Base-by-base conservation (phyloP, 2,329 filamentous ascomycete genomes). In the Pseudocercospora fuligena region DNA sequence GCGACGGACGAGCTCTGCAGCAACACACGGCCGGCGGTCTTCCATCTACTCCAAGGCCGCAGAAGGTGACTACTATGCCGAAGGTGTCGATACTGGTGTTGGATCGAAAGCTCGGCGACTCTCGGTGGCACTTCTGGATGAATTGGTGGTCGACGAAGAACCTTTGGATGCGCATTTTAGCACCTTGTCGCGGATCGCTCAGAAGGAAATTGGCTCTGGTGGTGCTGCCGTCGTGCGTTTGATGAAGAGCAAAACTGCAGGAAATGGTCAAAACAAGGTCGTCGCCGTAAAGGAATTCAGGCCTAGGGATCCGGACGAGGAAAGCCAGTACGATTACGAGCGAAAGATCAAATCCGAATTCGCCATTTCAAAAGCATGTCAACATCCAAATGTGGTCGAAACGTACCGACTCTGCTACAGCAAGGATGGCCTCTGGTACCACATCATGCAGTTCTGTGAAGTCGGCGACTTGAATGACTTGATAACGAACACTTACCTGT, bases 301-400 rank as follows among this genome's bases (percentile, higher is more conserved):
- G 11, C 86, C 87, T 70, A 91, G 91, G 78, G 88, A 88, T 40
- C 84, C 86, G 36, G 84, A 85, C 47, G 93, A 97, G 76, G 88
- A 86, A 46, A 68, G 67, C 9, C 83, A 87, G 68, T 85, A 88
- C 31, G 92, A 95, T 60, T 96, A 96, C 78, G 87, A 92, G 71
- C 90, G 92, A 80, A 95, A 96, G 83, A 92, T 97, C 82, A 96
- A 94, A 79, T 94, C 92, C 1, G 93, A 97, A 77, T 97, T 89
- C 81, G 92, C 89, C 78, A 93, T 97, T 70, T 92, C 92, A 67
- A 94, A 94, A 82, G 92, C 91, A 70, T 81, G 94, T 67, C 88
- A 93, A 73, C 93, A 97, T 76, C 92, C 93, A 60, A 97, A 97
- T 78, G 92, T 97, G 73, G 91, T 97, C 69, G 87, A 92, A 78